Base-by-base conservation (phyloP, 345 rosid species). In the Barbarea vulgaris region DNA sequence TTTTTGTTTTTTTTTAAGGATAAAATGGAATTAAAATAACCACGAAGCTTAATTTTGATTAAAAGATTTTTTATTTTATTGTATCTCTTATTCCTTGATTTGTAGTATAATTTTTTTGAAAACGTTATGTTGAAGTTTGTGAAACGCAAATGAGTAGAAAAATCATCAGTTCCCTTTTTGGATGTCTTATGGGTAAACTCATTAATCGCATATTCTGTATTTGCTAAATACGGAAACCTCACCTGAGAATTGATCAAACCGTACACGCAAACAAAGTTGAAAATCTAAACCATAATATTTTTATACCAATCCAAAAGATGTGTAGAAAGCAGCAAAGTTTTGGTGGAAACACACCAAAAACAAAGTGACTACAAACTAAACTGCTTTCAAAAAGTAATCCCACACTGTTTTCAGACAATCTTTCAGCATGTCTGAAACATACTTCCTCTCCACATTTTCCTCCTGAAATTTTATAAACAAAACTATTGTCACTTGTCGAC, bases 351-450 rank as follows among this genome's bases (percentile, higher is more conserved):
- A 41, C 34, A 64, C 24, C 28, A 64, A 17, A 64, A 54, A 44
- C 64, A 74, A 18, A 57, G 72, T 46, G 67, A 74, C 73, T 27
- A 67, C 13, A n/a, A n/a, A 67, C n/a, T 37, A 25, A 11, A 46
- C 51, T 58, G 44, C 31, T 22, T 67, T 67, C 53, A 67, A 37
- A 59, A 75, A 67, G 73, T 37, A 36, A 48, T 48, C 68, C 53
- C 73, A 75, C 9, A 50, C 44, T 47, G 36, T 6, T 50, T 59
- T 18, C 60, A 48, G 73, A 75, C 73, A 67, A 74, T 66, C 72
- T 66, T 74, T 67, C 27, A 57, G 44, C 73, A 36, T 67, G 73
- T 67, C 73, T 58, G 78, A 67, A 67, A 67, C 67, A 67, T 33
- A 58, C 15, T 25, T 9, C 42, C n/a, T 57, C 31, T 46, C 67